A percentile compares a stretch with the other conserved stretches of the same genome.
phyloP scores from a whole-genome alignment of 1,284 basidiomycete species.

The Salmacisia buchloeana region DNA sequence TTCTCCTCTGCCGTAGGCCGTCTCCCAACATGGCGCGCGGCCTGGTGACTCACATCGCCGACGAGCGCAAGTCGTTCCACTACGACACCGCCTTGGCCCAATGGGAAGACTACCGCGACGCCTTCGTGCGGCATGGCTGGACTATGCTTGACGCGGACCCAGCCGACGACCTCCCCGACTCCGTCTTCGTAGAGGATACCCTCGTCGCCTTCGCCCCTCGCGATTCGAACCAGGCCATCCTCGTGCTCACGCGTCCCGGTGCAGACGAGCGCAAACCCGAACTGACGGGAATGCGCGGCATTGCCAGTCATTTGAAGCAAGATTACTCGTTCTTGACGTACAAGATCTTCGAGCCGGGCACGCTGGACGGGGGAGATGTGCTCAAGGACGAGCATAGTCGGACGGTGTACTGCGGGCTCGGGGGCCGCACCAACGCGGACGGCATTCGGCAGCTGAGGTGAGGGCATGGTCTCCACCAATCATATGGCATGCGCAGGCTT shows the following conservation, averaged over 20 bases:
- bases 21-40: slow-evolving; percentile 15
- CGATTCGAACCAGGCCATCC: not conserved
- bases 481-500: no score
- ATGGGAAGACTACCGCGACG: slow-evolving; percentile 14
- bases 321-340: not conserved
- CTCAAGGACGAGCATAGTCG: slow-evolving; percentile 14
- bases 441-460: slow-evolving; percentile 17
- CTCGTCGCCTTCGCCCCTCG: slow-evolving; percentile 11
- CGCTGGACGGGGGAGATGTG: slow-evolving; percentile 24
- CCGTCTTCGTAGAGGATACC: slow-evolving; percentile 23
- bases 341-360: slow-evolving; percentile 16
- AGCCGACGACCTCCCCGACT: slow-evolving; percentile 13
- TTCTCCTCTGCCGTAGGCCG: not conserved
- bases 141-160: not conserved
- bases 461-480: no score
- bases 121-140: slow-evolving; percentile 17
- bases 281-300: not conserved
- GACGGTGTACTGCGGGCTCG: slow-evolving; percentile 16
- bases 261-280: slow-evolving; percentile 11
- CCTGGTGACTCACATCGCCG: slow-evolving; percentile 20
- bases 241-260: slow-evolving; percentile 14
- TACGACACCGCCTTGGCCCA: slow-evolving; percentile 12
- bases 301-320: not conserved
- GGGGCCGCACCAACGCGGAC: slow-evolving; percentile 13
- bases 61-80: slow-evolving; percentile 6